These are phyloP conservation scores for Alternaria metachromatica DNA, from an alignment of 2,329 filamentous ascomycete genomes.

Conservation along the genomic window DNA sequence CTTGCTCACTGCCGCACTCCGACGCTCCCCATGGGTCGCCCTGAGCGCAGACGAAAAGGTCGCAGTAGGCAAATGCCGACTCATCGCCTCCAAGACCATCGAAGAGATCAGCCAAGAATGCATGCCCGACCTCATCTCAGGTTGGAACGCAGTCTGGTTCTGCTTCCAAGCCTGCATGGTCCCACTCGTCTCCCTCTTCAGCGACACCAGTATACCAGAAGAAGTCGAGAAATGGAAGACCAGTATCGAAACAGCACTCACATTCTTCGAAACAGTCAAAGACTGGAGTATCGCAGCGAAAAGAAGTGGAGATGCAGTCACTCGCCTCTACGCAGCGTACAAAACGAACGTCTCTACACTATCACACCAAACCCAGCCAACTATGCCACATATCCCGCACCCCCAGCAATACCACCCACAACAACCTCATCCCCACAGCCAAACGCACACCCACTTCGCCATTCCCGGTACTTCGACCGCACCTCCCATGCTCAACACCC, in stretches of 20 bases:
- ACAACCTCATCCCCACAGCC: slow-evolving; percentile 3
- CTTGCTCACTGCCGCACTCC: slow-evolving; percentile 68
- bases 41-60: slow-evolving; percentile 68
- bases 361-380: slow-evolving; percentile 14
- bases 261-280: slow-evolving; percentile 53
- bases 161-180: slow-evolving; percentile 83
- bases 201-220: slow-evolving; percentile 59
- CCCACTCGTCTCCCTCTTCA: slow-evolving; percentile 76
- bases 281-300: slow-evolving; percentile 55
- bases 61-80: slow-evolving; percentile 72
- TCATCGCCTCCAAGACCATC: slow-evolving; percentile 73
- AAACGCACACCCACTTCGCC: slow-evolving; percentile 19
- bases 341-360: slow-evolving; percentile 36
- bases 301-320: slow-evolving; percentile 52
- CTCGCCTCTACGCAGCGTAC: slow-evolving; percentile 51
- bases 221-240: slow-evolving; percentile 51
- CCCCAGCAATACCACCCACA: slow-evolving; percentile 16
- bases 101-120: slow-evolving; percentile 75
- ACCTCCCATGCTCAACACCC: slow-evolving; percentile 22
- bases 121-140: slow-evolving; percentile 75
- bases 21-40: slow-evolving; percentile 58
- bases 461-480: slow-evolving; percentile 16
- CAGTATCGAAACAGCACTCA: slow-evolving; percentile 51
- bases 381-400: slow-evolving; percentile 18
- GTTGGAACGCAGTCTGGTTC: slow-evolving; percentile 84